A percentile compares a stretch with the other conserved stretches of the same genome.
Evolutionary conservation across 1,284 basidiomycete genomes (phyloP).

Genomic region (Cutaneotrichosporon daszewskae): DNA sequence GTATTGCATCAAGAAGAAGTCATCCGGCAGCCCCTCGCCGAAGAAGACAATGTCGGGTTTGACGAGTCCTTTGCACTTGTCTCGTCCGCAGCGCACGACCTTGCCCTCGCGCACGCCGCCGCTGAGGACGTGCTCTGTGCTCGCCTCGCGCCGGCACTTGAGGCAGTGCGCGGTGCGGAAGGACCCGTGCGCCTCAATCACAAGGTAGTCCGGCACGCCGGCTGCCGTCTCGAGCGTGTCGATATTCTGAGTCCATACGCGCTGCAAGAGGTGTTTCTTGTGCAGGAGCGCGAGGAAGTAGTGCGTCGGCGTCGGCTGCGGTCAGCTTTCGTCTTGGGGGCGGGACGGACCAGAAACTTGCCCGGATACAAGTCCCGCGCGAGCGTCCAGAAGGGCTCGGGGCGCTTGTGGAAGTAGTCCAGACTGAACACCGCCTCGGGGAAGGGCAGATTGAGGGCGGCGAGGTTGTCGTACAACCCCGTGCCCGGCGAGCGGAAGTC

Average conservation of each 20-base stretch:
- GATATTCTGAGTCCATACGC: slow-evolving; percentile 53
- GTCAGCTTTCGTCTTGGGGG: slow-evolving; percentile 49
- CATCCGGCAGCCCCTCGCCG: slow-evolving; percentile 59
- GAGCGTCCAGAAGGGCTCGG: slow-evolving; percentile 66
- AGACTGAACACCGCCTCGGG: slow-evolving; percentile 57
- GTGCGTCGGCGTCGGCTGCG: slow-evolving; percentile 77
- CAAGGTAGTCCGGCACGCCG: slow-evolving; percentile 64
- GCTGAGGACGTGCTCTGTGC: slow-evolving; percentile 64
- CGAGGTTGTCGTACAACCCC: slow-evolving; percentile 54
- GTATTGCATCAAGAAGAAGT: slow-evolving; percentile 36
- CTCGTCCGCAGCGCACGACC: slow-evolving; percentile 57
- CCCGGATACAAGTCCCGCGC: slow-evolving; percentile 79
- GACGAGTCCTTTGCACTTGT: slow-evolving; percentile 61
- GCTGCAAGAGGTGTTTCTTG: slow-evolving; percentile 28
- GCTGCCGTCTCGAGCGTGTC: slow-evolving; percentile 87
- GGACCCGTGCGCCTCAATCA: slow-evolving; percentile 92
- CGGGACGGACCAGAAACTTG: slow-evolving; percentile 31
- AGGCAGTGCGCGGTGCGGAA: slow-evolving; percentile 79
- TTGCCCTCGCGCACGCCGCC: slow-evolving; percentile 55
- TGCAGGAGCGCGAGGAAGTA: slow-evolving; percentile 64
- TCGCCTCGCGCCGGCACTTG: slow-evolving; percentile 56
- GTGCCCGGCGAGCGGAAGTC: slow-evolving; percentile 51
- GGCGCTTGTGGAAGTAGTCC: slow-evolving; percentile 44
- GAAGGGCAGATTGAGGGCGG: slow-evolving; percentile 52
- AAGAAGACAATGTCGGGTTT: slow-evolving; percentile 97